A percentile compares a stretch with the other conserved stretches of the same genome.
phyloP scores from a whole-genome alignment of 495 filamentous ascomycete species.

The Bacidia rubella region DNA sequence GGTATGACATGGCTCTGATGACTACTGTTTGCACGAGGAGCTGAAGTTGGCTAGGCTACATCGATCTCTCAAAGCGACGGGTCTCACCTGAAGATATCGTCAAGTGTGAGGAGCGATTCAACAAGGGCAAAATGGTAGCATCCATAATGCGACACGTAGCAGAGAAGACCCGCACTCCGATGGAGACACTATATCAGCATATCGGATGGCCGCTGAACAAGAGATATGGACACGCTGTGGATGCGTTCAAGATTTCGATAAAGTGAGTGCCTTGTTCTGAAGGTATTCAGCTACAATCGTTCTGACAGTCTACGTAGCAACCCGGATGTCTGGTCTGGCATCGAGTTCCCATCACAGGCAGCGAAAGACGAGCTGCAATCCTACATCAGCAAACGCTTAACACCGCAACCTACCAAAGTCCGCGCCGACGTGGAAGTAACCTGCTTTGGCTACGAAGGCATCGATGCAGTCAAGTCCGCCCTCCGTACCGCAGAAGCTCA shows the following conservation, averaged over 20 bases:
- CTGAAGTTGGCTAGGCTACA: conserved; percentile 50
- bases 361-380: conserved; percentile 75
- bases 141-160: conserved; percentile 96
- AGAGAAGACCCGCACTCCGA: conserved; percentile 86
- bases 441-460: conserved; percentile 96
- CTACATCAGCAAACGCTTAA: conserved; percentile 92
- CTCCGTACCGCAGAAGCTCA: conserved; percentile 55
- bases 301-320: too few species aligned
- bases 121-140: conserved; percentile 99
- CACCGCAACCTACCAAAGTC: conserved; percentile 93
- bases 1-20: conserved; percentile 33
- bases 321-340: conserved; percentile 87
- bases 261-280: conserved; percentile 45
- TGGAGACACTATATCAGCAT: conserved; percentile 81
- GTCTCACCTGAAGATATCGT: conserved; percentile 95
- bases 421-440: conserved; percentile 96
- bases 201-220: conserved; percentile 97
- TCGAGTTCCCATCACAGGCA: conserved; percentile 73
- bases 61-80: conserved; percentile 95
- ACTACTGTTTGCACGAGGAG: not conserved
- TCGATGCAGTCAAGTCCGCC: conserved; percentile 87
- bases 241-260: conserved; percentile 97
- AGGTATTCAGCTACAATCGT: too few species aligned
- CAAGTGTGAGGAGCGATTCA: conserved; percentile 97
- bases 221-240: conserved; percentile 91